Conservation (phyloP, 2,329 filamentous ascomycete species). For the Trichoderma atroviride region DNA sequence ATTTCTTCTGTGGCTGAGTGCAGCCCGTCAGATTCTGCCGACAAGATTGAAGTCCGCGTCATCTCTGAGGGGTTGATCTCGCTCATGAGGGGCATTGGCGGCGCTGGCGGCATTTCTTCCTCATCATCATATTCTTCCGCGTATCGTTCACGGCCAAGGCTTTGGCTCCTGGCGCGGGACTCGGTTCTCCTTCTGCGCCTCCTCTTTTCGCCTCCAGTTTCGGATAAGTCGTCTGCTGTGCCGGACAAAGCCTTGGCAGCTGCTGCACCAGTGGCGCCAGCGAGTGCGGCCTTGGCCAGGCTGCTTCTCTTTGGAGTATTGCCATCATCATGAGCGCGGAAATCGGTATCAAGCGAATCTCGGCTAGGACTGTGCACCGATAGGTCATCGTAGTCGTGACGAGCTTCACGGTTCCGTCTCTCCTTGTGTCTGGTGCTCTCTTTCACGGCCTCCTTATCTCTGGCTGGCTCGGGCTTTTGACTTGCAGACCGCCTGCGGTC, state of each 20-base stretch:
- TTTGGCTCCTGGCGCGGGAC: constrained; percentile 46
- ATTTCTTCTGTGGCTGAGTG: constrained; percentile 67
- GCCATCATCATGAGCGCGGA: constrained; percentile 42
- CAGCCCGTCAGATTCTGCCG: constrained; percentile 75
- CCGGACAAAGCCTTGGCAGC: constrained; percentile 40
- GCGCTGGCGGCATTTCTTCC: constrained; percentile 57
- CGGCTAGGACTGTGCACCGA: constrained; percentile 53
- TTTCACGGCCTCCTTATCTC: constrained; percentile 59
- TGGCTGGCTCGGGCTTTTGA: constrained; percentile 54
- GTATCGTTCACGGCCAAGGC: constrained; percentile 49
- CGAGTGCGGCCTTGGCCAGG: constrained; percentile 48
- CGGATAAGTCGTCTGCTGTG: constrained; percentile 45
- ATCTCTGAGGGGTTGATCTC: constrained; percentile 84
- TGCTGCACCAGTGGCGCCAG: constrained; percentile 48
- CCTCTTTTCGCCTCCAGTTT: constrained; percentile 52
- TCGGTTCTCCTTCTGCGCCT: constrained; percentile 57
- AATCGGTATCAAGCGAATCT: constrained; percentile 48
- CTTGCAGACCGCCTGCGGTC: constrained; percentile 65
- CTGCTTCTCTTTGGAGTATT: constrained; percentile 50
- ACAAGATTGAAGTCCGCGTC: constrained; percentile 84
- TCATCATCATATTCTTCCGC: constrained; percentile 58
- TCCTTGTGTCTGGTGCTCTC: constrained; percentile 53
- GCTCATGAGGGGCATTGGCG: constrained; percentile 87
- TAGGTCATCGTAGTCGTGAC: constrained; percentile 56
- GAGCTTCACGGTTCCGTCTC: constrained; percentile 55